Conservation (phyloP, 2,329 filamentous ascomycete genomes). For the Aspergillus aculeatinus region DNA sequence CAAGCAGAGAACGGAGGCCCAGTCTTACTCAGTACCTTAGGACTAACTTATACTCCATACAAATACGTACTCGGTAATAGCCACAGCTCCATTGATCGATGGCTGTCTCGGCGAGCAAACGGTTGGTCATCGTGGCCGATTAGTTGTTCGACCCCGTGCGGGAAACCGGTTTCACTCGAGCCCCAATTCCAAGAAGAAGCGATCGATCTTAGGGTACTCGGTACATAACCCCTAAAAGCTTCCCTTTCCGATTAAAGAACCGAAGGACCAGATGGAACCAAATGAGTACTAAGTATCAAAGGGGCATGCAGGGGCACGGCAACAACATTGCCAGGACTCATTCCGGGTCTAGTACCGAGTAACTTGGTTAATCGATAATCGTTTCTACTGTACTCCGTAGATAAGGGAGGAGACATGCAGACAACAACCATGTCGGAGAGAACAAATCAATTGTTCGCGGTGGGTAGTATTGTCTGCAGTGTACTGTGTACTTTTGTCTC, state of each 20-base stretch:
- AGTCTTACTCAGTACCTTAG: too few relatives aligned
- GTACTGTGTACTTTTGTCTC: too few relatives aligned
- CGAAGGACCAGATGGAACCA: neutral
- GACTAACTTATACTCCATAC: too few relatives aligned
- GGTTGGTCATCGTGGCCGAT: neutral
- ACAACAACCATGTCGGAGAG: neutral
- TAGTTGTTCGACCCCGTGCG: neutral
- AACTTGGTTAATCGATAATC: neutral
- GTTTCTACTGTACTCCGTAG: too few relatives aligned
- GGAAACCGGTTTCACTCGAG: neutral
- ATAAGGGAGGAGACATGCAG: neutral
- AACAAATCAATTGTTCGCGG: neutral
- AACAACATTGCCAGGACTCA: constrained; percentile 13
- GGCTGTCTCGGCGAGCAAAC: too few relatives aligned
- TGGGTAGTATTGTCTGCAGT: neutral
- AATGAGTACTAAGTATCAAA: neutral
- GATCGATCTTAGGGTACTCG: neutral
- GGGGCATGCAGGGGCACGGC: constrained; percentile 13
- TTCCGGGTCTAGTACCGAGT: constrained; percentile 4
- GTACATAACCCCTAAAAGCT: neutral
- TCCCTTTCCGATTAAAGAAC: too few relatives aligned
- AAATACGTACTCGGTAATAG: too few relatives aligned
- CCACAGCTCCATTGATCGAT: too few relatives aligned
- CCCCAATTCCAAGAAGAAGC: neutral
- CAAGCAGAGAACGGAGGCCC: too few relatives aligned